phyloP scores from a whole-genome alignment of 352 stramenopile genomes.

The Globisporangium paddicum region DNA sequence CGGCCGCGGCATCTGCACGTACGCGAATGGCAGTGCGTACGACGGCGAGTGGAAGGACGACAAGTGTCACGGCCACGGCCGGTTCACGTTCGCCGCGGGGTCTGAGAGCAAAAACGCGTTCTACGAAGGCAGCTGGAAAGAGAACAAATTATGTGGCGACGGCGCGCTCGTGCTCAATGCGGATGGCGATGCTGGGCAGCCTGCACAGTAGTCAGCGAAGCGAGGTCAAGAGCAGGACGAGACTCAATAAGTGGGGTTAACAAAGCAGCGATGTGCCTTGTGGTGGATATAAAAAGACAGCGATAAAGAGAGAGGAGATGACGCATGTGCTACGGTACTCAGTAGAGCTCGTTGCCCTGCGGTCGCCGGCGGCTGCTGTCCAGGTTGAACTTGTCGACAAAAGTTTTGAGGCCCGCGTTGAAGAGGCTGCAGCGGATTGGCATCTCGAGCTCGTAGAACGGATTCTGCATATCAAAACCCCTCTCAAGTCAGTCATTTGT shows the following conservation, averaged over 20 bases:
- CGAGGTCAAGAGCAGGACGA: neutral
- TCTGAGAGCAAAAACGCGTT: slow-evolving; percentile 27
- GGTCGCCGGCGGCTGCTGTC: slow-evolving; percentile 58
- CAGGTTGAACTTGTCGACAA: slow-evolving; percentile 85
- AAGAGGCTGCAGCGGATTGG: slow-evolving; percentile 93
- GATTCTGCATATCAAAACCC: slow-evolving; percentile 54
- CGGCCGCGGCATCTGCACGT: slow-evolving; percentile 48
- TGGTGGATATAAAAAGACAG: neutral
- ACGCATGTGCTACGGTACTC: slow-evolving; percentile 6
- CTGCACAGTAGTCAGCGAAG: neutral
- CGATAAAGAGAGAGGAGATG: neutral
- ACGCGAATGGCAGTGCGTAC: slow-evolving; percentile 66
- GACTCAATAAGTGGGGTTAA: neutral
- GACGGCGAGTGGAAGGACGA: slow-evolving; percentile 82
- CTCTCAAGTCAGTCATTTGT: neutral
- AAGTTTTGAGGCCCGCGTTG: slow-evolving; percentile 81
- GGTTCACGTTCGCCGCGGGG: slow-evolving; percentile 55
- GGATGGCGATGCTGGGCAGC: slow-evolving; percentile 5
- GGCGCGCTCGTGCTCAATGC: slow-evolving; percentile 56
- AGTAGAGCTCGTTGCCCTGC: slow-evolving; percentile 32
- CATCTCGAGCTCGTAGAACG: slow-evolving; percentile 95
- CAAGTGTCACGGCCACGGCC: slow-evolving; percentile 68
- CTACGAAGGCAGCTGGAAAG: slow-evolving; percentile 81
- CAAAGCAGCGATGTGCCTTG: neutral
- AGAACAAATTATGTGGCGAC: slow-evolving; percentile 68